Evolutionary conservation across 805 yeast species (phyloP).

Genomic region (Candida chauliodis): DNA sequence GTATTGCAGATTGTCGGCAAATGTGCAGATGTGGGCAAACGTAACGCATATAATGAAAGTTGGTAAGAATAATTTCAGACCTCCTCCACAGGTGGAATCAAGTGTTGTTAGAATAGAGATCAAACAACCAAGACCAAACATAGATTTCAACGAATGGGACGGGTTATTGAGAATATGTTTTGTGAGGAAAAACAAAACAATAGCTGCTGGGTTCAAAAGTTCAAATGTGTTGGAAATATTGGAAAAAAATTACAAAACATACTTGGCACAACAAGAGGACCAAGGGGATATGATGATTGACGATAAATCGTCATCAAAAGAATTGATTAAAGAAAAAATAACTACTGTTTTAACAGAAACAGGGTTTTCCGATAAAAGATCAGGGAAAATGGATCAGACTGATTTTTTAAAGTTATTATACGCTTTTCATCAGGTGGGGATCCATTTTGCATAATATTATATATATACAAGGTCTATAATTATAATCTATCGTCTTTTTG

Average conservation of each 20-base stretch:
- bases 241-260: conserved; percentile 84
- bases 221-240: conserved; percentile 73
- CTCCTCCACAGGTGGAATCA: conserved; percentile 98
- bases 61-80: conserved; percentile 92
- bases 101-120: conserved; percentile 92
- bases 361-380: conserved; percentile 78
- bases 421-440: conserved; percentile 95
- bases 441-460: conserved; percentile 76
- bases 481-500: conserved; percentile 51
- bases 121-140: conserved; percentile 88
- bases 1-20: conserved; percentile 90
- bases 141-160: conserved; percentile 96
- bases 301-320: conserved; percentile 37
- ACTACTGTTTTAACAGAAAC: conserved; percentile 74
- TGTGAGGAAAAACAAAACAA: conserved; percentile 89
- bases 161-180: conserved; percentile 89
- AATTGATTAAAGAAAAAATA: conserved; percentile 64
- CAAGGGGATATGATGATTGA: conserved; percentile 45
- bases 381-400: conserved; percentile 92
- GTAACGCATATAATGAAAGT: conserved; percentile 98
- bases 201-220: conserved; percentile 89
- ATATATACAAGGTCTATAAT: background rate
- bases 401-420: conserved; percentile 83
- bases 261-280: conserved; percentile 51
- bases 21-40: conserved; percentile 99